phyloP scores from a whole-genome alignment of 2,329 filamentous ascomycete species.

The Penicillium oxalicum region DNA sequence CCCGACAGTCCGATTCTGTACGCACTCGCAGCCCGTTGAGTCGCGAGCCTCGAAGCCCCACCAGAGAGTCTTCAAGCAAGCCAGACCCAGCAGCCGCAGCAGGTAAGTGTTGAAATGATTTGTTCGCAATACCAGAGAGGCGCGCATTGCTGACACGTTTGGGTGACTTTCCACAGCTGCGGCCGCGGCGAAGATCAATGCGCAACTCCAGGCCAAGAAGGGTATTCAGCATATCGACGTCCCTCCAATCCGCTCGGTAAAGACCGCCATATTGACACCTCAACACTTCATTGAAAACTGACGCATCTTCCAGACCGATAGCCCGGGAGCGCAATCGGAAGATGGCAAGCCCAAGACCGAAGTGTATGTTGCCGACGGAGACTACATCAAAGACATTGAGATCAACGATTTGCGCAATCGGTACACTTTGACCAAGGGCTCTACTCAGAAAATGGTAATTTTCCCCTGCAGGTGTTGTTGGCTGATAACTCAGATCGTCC shows the following conservation, averaged over 20 bases:
- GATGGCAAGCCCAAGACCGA: constrained; percentile 68
- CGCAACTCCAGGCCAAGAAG: constrained; percentile 76
- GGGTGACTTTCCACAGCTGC: constrained; percentile 55
- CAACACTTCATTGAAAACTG: neutral
- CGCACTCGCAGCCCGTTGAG: constrained; percentile 77
- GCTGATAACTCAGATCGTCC: constrained; percentile 57
- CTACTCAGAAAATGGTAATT: constrained; percentile 99
- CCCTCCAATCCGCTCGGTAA: constrained; percentile 65
- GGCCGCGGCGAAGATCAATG: constrained; percentile 82
- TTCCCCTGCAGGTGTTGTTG: constrained; percentile 55
- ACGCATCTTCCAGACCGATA: constrained; percentile 31
- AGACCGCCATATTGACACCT: constrained; percentile 7
- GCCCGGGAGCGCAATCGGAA: constrained; percentile 52
- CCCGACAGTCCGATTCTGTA: constrained; percentile 59
- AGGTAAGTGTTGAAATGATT: constrained; percentile 46
- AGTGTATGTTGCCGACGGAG: constrained; percentile 91
- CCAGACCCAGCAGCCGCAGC: constrained; percentile 70
- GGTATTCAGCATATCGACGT: constrained; percentile 87
- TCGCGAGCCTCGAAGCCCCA: constrained; percentile 47
- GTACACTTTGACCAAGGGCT: constrained; percentile 93
- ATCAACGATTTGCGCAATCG: constrained; percentile 96
- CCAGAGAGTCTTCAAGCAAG: constrained; percentile 32
- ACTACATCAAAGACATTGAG: constrained; percentile 98
- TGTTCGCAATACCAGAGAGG: too few relatives aligned
- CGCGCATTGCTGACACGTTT: constrained; percentile 6